Evolutionary conservation across 2,329 filamentous ascomycete genomes (phyloP), one percentile per base, ranked within the genome.

Genomic region (Penicillium sp.): DNA sequence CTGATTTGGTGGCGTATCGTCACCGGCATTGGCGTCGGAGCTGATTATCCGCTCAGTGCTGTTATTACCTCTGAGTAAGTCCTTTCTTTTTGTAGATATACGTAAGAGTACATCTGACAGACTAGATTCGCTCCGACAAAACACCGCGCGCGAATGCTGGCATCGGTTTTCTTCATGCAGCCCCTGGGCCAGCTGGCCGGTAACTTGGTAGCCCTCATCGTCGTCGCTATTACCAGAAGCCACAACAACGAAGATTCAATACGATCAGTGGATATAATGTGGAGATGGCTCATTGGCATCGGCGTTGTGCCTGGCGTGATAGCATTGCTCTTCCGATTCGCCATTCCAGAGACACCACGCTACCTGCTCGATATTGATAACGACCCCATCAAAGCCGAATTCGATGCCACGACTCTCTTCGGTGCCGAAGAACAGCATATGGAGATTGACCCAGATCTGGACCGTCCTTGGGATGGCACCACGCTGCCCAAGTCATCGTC

Each of bases 91-190:
- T n/a, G 11, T 38, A 16, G 16, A 16, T 11, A 4, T 16, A 38
- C 2, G 12, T 16, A 38, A n/a, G 3, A 38, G n/a, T 21, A 11
- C n/a, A 45, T 18, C 47, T 9, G 3, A 23, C 9, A 12, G 14
- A 2, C 1, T 47, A 78, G 75, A 60, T 79, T 79, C 54, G 76
- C 77, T 3, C 75, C 77, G 0, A 87, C 83, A 0, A 81, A 80
- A 48, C 84, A 84, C n/a, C 76, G 86, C 49, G 82, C 81, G n/a
- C 82, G 79, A 20, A 88, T 88, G 85, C 74, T 89, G 61, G 83
- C 85, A 5, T 80, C 80, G 3, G 84, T 89, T 30, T 88, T 89
- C 66, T 78, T 87, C 63, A 87, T 87, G 81, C 86, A 89, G 62
- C 84, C 86, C 1, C 72, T 88, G 8, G 86, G 86, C 5, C 85